Conservation (phyloP, 2,329 filamentous ascomycete genomes). For the Trichophyton benhamiae region DNA sequence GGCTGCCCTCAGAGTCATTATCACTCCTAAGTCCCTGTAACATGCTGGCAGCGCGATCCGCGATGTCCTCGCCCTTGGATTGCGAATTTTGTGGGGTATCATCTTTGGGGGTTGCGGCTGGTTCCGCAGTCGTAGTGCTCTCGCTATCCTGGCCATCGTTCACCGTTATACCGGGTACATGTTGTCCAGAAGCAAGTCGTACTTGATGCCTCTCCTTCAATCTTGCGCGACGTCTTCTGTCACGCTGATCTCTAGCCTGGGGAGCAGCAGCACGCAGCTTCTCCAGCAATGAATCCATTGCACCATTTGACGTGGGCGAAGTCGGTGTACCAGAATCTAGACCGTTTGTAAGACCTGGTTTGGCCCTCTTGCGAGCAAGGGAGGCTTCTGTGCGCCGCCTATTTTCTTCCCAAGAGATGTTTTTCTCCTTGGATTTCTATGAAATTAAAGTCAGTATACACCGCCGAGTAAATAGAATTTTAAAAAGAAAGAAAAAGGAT, state of each 20-base stretch:
- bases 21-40: conserved; percentile 69
- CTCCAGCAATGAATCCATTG: conserved; percentile 91
- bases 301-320: conserved; percentile 65
- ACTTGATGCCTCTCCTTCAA: conserved; percentile 86
- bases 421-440: conserved; percentile 83
- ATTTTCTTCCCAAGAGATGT: conserved; percentile 67
- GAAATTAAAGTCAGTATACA: neutral
- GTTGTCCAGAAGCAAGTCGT: conserved; percentile 75
- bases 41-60: conserved; percentile 69
- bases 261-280: conserved; percentile 89
- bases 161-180: conserved; percentile 58
- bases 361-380: conserved; percentile 67
- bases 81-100: conserved; percentile 21
- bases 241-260: conserved; percentile 76
- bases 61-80: conserved; percentile 58
- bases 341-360: conserved; percentile 53
- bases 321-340: conserved; percentile 40
- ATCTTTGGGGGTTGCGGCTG: conserved; percentile 23
- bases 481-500: conserved; percentile 3
- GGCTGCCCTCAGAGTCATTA: conserved; percentile 42
- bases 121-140: conserved; percentile 30
- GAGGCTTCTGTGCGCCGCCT: conserved; percentile 77
- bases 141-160: conserved; percentile 49
- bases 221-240: conserved; percentile 71
- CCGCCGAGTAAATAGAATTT: neutral